phyloP scores from a whole-genome alignment of 257 asterid species.

The Ocimum tenuiflorum region DNA sequence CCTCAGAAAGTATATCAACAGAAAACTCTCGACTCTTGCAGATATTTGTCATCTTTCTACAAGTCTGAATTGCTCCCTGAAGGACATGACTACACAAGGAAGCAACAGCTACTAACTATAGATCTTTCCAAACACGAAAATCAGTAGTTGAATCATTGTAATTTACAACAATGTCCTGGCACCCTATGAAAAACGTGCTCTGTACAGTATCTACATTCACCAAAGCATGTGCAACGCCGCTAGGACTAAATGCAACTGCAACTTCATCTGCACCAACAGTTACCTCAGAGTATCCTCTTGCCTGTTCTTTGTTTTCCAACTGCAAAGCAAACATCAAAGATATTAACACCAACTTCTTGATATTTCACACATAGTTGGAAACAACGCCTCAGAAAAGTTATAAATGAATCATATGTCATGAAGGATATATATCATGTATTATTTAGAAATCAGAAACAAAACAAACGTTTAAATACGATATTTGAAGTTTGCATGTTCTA shows the following conservation, averaged over 20 bases:
- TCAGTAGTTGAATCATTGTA: conserved; percentile 53
- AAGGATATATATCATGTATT: no score
- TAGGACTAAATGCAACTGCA: conserved; percentile 62
- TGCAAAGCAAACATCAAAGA: conserved; percentile 25
- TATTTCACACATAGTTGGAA: not conserved
- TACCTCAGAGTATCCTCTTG: conserved; percentile 60
- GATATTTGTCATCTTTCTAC: not conserved
- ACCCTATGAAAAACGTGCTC: conserved; percentile 64
- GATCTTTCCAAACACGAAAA: conserved; percentile 74
- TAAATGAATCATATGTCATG: no score
- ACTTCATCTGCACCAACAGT: conserved; percentile 67
- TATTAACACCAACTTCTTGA: not conserved
- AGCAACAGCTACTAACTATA: conserved; percentile 23
- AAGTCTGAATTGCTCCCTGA: not conserved
- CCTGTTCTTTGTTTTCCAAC: conserved; percentile 55
- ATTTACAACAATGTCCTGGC: conserved; percentile 60
- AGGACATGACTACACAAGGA: conserved; percentile 9
- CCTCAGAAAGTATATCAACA: conserved; percentile 10
- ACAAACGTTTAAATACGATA: not conserved
- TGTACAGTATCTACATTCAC: conserved; percentile 47
- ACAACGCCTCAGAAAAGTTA: not conserved
- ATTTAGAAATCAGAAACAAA: not conserved
- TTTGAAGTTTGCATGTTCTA: not conserved
- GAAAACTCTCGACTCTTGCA: conserved; percentile 21
- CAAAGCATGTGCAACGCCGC: conserved; percentile 85